phyloP scores from a whole-genome alignment of 805 yeast genomes.

The Wickerhamiella alocasiicola region DNA sequence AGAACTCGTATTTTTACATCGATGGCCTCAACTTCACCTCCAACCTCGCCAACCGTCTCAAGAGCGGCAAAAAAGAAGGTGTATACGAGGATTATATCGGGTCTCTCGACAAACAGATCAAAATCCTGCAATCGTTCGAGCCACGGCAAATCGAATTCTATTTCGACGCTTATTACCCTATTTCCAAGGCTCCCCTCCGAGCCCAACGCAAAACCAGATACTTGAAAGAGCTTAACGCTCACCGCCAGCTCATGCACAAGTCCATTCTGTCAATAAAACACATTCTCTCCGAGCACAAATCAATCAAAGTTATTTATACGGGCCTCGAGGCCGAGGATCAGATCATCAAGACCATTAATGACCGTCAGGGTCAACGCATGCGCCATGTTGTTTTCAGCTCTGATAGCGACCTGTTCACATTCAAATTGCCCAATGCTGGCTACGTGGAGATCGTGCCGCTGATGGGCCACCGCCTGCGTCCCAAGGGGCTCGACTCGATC shows the following conservation, averaged over 20 bases:
- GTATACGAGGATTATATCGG: not conserved
- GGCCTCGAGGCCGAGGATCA: conserved; percentile 12
- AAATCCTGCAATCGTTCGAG: not conserved
- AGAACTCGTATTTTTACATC: not conserved
- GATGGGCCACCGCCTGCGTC: not conserved
- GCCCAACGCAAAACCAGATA: conserved; percentile 2
- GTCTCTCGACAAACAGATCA: not conserved
- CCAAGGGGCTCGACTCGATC: conserved; percentile 1
- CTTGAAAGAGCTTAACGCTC: conserved; percentile 7
- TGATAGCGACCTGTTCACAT: conserved; percentile 11
- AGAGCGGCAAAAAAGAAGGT: not conserved
- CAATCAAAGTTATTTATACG: conserved; percentile 2
- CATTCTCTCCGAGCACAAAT: not conserved
- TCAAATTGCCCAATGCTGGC: conserved; percentile 1
- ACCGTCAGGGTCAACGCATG: not conserved
- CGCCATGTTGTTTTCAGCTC: conserved; percentile 4
- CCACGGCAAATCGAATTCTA: conserved; percentile 4
- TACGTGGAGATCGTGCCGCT: conserved; percentile 5
- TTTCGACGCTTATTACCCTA: conserved; percentile 7
- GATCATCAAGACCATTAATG: conserved; percentile 5
- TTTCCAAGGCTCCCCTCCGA: conserved; percentile 1
- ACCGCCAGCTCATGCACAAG: not conserved
- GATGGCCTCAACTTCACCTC: conserved; percentile 6
- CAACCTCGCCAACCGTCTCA: not conserved
- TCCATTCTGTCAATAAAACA: conserved; percentile 2